A percentile compares a stretch with the other conserved stretches of the same genome.
Conservation (phyloP, 768 basidiomycete genomes). For the Coprinopsis marcescibilis region DNA sequence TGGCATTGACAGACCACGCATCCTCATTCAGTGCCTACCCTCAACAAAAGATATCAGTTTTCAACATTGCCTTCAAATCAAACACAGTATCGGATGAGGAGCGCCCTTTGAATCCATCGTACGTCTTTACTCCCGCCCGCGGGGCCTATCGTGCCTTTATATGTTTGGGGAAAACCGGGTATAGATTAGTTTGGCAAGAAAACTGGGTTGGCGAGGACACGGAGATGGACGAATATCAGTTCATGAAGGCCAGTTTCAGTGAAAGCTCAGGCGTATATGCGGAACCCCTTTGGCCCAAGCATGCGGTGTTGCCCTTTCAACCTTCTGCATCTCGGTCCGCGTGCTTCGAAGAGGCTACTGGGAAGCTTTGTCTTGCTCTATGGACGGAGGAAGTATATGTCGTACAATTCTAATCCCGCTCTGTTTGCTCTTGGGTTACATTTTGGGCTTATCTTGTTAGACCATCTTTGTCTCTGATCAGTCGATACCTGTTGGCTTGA, state of each 20-base stretch:
- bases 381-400: slow-evolving; percentile 14
- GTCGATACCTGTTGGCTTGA: too few relatives aligned
- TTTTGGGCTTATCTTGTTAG: too few relatives aligned
- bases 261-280: neutral
- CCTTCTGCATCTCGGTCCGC: slow-evolving; percentile 7
- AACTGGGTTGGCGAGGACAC: slow-evolving; percentile 10
- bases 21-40: too few relatives aligned
- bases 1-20: neutral
- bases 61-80: too few relatives aligned
- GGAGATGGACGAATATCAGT: slow-evolving; percentile 4
- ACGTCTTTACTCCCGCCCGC: neutral
- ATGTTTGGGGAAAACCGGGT: slow-evolving; percentile 9
- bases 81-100: neutral
- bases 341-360: slow-evolving; percentile 12
- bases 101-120: neutral
- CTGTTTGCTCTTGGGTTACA: neutral
- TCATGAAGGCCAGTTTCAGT: slow-evolving; percentile 9
- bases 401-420: slow-evolving; percentile 10
- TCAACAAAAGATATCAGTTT: too few relatives aligned
- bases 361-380: slow-evolving; percentile 10
- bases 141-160: neutral
- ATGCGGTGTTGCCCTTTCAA: slow-evolving; percentile 13
- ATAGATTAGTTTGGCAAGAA: slow-evolving; percentile 10
- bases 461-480: neutral
- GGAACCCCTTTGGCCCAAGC: slow-evolving; percentile 6